These are phyloP conservation scores for Alternaria triticina DNA, from an alignment of 2,329 filamentous ascomycete genomes.

Conservation along the genomic window DNA sequence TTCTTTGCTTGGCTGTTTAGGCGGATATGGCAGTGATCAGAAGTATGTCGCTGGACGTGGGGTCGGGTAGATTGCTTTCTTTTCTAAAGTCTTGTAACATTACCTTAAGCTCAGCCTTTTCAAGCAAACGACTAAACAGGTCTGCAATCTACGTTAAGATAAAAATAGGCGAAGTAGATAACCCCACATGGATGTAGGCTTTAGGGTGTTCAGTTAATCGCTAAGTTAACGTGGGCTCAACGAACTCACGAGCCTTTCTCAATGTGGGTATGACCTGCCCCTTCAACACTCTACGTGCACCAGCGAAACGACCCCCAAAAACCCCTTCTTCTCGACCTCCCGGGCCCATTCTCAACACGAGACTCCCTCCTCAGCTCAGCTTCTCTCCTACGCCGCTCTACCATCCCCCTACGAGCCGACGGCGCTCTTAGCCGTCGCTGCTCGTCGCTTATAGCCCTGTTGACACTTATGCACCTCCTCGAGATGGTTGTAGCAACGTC, in stretches of 20 bases:
- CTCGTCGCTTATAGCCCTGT: neutral
- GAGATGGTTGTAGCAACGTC: neutral
- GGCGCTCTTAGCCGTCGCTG: neutral
- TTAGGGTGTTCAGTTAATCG: no score
- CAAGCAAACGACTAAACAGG: neutral
- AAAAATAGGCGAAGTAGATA: neutral
- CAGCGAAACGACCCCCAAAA: neutral
- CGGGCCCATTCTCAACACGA: neutral
- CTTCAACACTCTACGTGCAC: neutral
- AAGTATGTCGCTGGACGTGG: accelerated
- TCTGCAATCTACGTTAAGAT: neutral
- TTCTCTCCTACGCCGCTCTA: neutral
- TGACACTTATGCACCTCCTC: neutral
- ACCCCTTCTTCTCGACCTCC: neutral
- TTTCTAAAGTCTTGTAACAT: neutral
- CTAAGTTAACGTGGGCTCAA: no score
- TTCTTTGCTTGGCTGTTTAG: accelerated
- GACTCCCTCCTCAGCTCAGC: neutral
- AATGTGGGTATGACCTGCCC: neutral
- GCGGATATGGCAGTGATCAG: neutral
- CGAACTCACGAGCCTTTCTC: neutral
- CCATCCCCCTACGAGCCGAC: neutral
- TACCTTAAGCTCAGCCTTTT: accelerated
- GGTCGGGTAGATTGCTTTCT: neutral
- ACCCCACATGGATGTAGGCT: neutral